Percentiles rank a stretch among this genome's conserved stretches.
Evolutionary conservation across 2,329 filamentous ascomycete species (phyloP).

Genomic region (Colletotrichum sp.): DNA sequence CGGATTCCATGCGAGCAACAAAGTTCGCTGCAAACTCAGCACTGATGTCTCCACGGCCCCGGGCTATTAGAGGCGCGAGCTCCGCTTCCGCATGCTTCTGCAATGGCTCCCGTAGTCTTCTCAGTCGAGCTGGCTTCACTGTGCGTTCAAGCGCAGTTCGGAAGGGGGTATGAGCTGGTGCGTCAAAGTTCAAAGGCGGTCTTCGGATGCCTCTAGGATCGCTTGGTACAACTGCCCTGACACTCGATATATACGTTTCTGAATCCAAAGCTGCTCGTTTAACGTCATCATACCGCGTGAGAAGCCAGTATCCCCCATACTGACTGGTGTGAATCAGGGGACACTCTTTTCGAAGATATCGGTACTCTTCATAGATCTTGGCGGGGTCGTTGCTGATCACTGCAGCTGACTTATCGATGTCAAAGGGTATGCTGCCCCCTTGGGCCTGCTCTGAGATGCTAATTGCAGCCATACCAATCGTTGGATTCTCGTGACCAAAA

Average conservation of each 20-base stretch:
- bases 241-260: slow-evolving; percentile 19
- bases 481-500: too few species aligned
- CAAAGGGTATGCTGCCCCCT: not conserved
- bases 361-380: slow-evolving; percentile 24
- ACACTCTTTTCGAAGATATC: slow-evolving; percentile 20
- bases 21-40: slow-evolving; percentile 23
- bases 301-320: slow-evolving; percentile 25
- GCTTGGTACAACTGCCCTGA: slow-evolving; percentile 21
- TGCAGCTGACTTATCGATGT: slow-evolving; percentile 21
- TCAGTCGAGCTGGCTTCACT: slow-evolving; percentile 20
- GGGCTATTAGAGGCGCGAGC: slow-evolving; percentile 12
- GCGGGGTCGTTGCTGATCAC: slow-evolving; percentile 22
- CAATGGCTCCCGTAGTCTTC: slow-evolving; percentile 15
- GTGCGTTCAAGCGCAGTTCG: slow-evolving; percentile 24
- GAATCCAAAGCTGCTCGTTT: slow-evolving; percentile 24
- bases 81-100: slow-evolving; percentile 16
- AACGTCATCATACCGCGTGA: slow-evolving; percentile 25
- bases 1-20: slow-evolving; percentile 24
- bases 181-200: slow-evolving; percentile 26
- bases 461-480: not conserved
- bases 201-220: slow-evolving; percentile 22
- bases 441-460: not conserved
- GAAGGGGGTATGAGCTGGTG: slow-evolving; percentile 24
- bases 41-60: slow-evolving; percentile 20
- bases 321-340: slow-evolving; percentile 22